These are phyloP conservation scores for Sutorius eximius DNA, from an alignment of 1,284 basidiomycete species.

Conservation along the genomic window DNA sequence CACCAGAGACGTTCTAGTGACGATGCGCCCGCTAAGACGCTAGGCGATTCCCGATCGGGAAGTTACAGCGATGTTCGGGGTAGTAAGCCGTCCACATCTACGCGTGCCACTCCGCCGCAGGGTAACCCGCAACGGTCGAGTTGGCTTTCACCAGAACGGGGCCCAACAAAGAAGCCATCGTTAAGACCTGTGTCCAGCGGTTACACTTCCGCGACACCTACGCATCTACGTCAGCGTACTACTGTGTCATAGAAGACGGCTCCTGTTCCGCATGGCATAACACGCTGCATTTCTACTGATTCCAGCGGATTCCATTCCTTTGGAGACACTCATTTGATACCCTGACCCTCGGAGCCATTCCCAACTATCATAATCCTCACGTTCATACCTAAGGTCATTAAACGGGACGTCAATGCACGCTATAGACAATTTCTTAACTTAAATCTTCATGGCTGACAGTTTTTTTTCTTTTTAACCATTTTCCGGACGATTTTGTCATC, in stretches of 20 bases:
- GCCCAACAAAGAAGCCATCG: slow-evolving; percentile 10
- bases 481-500: slow-evolving; percentile 19
- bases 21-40: slow-evolving; percentile 20
- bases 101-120: slow-evolving; percentile 10
- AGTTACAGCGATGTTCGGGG: slow-evolving; percentile 21
- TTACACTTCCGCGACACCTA: slow-evolving; percentile 17
- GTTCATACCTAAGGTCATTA: slow-evolving; percentile 17
- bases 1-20: slow-evolving; percentile 36
- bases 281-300: slow-evolving; percentile 8
- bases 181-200: slow-evolving; percentile 18
- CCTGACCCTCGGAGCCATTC: slow-evolving; percentile 19
- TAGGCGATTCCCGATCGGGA: slow-evolving; percentile 13
- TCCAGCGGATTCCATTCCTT: slow-evolving; percentile 19
- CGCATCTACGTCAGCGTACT: slow-evolving; percentile 20
- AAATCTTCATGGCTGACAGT: slow-evolving; percentile 12
- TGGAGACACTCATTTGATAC: slow-evolving; percentile 35
- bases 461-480: slow-evolving; percentile 10
- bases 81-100: slow-evolving; percentile 8
- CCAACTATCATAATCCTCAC: slow-evolving; percentile 14
- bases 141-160: slow-evolving; percentile 25
- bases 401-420: slow-evolving; percentile 14
- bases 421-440: slow-evolving; percentile 30
- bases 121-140: slow-evolving; percentile 21
- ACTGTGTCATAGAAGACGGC: slow-evolving; percentile 24
- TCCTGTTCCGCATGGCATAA: neutral